phyloP scores from a whole-genome alignment of 768 basidiomycete genomes.

The Crepidotus variabilis region DNA sequence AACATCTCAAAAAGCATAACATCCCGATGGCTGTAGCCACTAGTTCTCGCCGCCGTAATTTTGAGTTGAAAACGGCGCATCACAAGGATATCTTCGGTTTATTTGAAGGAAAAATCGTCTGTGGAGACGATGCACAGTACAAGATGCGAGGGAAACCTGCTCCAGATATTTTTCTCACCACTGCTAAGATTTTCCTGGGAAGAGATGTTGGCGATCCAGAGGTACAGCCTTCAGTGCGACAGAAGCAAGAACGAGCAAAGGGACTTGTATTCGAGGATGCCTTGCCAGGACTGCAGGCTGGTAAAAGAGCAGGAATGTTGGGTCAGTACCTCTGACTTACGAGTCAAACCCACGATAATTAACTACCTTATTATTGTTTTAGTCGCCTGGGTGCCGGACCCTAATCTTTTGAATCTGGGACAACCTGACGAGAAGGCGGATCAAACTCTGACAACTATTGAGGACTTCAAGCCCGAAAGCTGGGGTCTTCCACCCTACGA shows the following conservation, averaged over 20 bases:
- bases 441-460: conserved; percentile 55
- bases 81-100: conserved; percentile 52
- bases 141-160: conserved; percentile 69
- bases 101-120: conserved; percentile 66
- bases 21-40: conserved; percentile 84
- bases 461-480: conserved; percentile 73
- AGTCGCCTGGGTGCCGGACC: conserved; percentile 88
- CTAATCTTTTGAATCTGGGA: conserved; percentile 54
- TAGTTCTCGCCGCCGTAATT: conserved; percentile 64
- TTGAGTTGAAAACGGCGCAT: conserved; percentile 63
- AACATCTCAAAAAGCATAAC: conserved; percentile 60
- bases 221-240: conserved; percentile 25
- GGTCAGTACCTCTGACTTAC: conserved; percentile 39
- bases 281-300: conserved; percentile 73
- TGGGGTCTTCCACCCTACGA: conserved; percentile 80
- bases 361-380: conserved; percentile 5
- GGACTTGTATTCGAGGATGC: conserved; percentile 86
- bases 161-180: conserved; percentile 77
- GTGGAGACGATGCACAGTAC: conserved; percentile 60
- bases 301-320: conserved; percentile 81
- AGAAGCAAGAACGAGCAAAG: conserved; percentile 46
- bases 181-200: conserved; percentile 58
- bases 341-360: background rate
- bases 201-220: conserved; percentile 51
- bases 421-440: conserved; percentile 52